These are phyloP conservation scores for Tephrocybe rancida DNA, from an alignment of 768 basidiomycete species.

Conservation along the genomic window DNA sequence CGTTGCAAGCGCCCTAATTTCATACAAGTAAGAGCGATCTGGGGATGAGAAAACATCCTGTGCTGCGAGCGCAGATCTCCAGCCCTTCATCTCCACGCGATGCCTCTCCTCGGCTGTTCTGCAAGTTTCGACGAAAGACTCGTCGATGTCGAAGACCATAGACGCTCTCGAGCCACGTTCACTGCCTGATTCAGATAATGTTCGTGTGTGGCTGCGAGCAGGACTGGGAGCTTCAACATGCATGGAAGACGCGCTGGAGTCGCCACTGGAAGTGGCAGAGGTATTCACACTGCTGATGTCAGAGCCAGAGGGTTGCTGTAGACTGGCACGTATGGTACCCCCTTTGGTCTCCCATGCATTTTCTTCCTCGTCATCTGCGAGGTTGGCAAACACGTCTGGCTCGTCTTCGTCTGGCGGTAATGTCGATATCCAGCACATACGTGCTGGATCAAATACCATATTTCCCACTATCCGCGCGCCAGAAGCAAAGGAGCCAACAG, in stretches of 20 bases:
- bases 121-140: slow-evolving; percentile 72
- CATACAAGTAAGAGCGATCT: slow-evolving; percentile 70
- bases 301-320: slow-evolving; percentile 34
- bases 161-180: slow-evolving; percentile 82
- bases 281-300: slow-evolving; percentile 33
- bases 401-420: slow-evolving; percentile 88
- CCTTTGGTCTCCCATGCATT: slow-evolving; percentile 76
- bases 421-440: slow-evolving; percentile 95
- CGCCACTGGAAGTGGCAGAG: slow-evolving; percentile 23
- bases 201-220: slow-evolving; percentile 61
- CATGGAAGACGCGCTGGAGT: slow-evolving; percentile 26
- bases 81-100: slow-evolving; percentile 81
- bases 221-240: slow-evolving; percentile 56
- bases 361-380: slow-evolving; percentile 92
- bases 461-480: slow-evolving; percentile 92
- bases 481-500: slow-evolving; percentile 69
- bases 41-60: slow-evolving; percentile 44
- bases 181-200: slow-evolving; percentile 76
- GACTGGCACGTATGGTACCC: slow-evolving; percentile 76
- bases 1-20: slow-evolving; percentile 86
- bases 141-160: slow-evolving; percentile 77
- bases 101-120: slow-evolving; percentile 82
- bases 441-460: slow-evolving; percentile 95
- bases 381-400: slow-evolving; percentile 92
- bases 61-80: slow-evolving; percentile 48